Conservation (phyloP, 805 yeast genomes). For the Kuraishia floccosa region DNA sequence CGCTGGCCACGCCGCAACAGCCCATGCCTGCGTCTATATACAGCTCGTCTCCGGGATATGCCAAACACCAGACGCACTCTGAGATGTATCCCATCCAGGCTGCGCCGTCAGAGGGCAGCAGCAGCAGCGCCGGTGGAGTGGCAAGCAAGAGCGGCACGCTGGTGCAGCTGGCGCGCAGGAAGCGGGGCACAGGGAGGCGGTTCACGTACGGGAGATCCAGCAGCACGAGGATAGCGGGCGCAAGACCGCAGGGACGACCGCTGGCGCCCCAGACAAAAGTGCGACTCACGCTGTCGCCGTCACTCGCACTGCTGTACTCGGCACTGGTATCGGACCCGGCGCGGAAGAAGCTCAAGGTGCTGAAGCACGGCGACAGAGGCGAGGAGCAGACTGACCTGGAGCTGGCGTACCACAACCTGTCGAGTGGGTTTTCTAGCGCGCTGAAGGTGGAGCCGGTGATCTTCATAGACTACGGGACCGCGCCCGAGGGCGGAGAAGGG, state of each 20-base stretch:
- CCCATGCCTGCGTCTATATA: too few relatives aligned
- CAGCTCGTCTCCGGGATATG: too few relatives aligned
- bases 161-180: conserved; percentile 2
- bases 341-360: conserved; percentile 11
- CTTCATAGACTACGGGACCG: conserved; percentile 1
- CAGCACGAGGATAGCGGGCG: not conserved
- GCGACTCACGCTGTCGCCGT: conserved; percentile 33
- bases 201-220: not conserved
- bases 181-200: not conserved
- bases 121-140: too few relatives aligned
- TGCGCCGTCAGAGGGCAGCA: too few relatives aligned
- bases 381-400: conserved; percentile 3
- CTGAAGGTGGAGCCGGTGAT: not conserved
- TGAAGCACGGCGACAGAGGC: conserved; percentile 7
- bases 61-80: too few relatives aligned
- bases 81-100: too few relatives aligned
- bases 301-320: conserved; percentile 29
- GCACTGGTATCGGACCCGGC: conserved; percentile 22
- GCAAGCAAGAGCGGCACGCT: conserved; percentile 1
- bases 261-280: conserved; percentile 40
- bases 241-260: conserved; percentile 24
- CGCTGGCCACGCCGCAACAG: too few relatives aligned
- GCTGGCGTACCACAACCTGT: conserved; percentile 1
- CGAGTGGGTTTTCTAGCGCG: conserved; percentile 1
- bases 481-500: too few relatives aligned